These are phyloP conservation scores for Groenewaldozyma salmanticensis DNA, from an alignment of 805 yeast genomes.

Conservation along the genomic window DNA sequence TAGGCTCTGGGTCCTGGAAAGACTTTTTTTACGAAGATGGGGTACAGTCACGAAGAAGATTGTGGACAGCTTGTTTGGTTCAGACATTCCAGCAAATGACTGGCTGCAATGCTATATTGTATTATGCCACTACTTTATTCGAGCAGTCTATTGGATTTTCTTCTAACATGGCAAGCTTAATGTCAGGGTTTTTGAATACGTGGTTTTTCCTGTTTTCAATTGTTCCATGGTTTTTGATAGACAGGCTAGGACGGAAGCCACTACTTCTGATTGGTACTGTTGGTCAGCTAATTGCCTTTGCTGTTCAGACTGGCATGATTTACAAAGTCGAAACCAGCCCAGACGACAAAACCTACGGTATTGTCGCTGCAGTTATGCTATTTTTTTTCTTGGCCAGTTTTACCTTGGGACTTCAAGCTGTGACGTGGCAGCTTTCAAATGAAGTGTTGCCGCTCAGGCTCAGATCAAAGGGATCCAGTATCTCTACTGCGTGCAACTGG, in stretches of 20 bases:
- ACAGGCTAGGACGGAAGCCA: constrained; percentile 5
- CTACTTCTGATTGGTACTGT: constrained; percentile 5
- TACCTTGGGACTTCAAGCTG: constrained; percentile 86
- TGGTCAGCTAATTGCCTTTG: constrained; percentile 6
- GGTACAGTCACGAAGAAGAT: constrained; percentile 6
- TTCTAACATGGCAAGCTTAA: constrained; percentile 5
- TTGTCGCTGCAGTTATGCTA: constrained; percentile 41
- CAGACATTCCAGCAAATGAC: constrained; percentile 5
- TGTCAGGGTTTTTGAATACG: constrained; percentile 7
- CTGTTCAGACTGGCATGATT: constrained; percentile 8
- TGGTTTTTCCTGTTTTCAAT: constrained; percentile 10
- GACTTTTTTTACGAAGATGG: constrained; percentile 6
- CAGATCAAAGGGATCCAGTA: constrained; percentile 77
- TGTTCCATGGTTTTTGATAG: constrained; percentile 8
- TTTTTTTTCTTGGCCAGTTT: constrained; percentile 69
- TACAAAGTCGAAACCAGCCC: constrained; percentile 7
- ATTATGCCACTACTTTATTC: constrained; percentile 10
- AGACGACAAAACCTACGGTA: constrained; percentile 9
- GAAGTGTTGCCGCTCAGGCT: constrained; percentile 76
- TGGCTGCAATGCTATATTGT: constrained; percentile 6
- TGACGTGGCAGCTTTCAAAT: constrained; percentile 77
- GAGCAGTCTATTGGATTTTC: constrained; percentile 10
- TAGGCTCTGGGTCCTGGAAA: constrained; percentile 7
- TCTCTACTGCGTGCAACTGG: constrained; percentile 88
- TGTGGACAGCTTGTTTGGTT: constrained; percentile 7